Conservation (phyloP, 768 basidiomycete genomes). For the Cyclocybe aegerita region DNA sequence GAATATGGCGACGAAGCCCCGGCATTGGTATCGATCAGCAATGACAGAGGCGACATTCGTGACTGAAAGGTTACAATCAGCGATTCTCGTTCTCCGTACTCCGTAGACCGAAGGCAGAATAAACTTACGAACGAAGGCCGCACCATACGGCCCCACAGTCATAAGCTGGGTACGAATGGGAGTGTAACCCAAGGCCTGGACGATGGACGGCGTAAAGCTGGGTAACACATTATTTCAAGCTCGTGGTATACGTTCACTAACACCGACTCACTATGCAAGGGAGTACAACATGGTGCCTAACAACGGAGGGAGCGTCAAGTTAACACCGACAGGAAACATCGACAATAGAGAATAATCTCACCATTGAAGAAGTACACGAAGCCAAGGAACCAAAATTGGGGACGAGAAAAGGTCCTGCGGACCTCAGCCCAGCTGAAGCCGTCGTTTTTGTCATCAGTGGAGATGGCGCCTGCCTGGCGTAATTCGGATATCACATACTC, state of each 20-base stretch:
- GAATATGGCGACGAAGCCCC: slow-evolving; percentile 33
- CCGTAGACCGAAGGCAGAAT: not conserved
- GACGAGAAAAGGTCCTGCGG: slow-evolving; percentile 25
- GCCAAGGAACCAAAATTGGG: slow-evolving; percentile 35
- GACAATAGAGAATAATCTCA: not conserved
- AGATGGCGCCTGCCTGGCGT: slow-evolving; percentile 12
- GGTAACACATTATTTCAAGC: no score
- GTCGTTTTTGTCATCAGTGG: slow-evolving; percentile 21
- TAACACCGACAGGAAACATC: no score
- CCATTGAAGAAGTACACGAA: slow-evolving; percentile 34
- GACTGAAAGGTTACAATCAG: slow-evolving; percentile 21
- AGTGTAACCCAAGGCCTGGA: slow-evolving; percentile 43
- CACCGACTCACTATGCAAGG: slow-evolving; percentile 16
- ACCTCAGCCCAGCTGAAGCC: slow-evolving; percentile 41
- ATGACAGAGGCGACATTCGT: slow-evolving; percentile 33
- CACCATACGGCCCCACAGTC: slow-evolving; percentile 37
- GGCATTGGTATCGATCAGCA: slow-evolving; percentile 35
- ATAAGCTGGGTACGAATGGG: slow-evolving; percentile 37
- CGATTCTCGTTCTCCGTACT: not conserved
- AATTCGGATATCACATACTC: slow-evolving; percentile 5
- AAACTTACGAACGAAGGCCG: slow-evolving; percentile 31
- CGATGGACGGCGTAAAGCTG: slow-evolving; percentile 44
- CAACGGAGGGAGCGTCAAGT: no score
- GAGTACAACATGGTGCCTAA: slow-evolving; percentile 18
- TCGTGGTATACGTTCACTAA: no score